phyloP scores from a whole-genome alignment of 108 stramenopile species.

The Poteriospumella lacustris region DNA sequence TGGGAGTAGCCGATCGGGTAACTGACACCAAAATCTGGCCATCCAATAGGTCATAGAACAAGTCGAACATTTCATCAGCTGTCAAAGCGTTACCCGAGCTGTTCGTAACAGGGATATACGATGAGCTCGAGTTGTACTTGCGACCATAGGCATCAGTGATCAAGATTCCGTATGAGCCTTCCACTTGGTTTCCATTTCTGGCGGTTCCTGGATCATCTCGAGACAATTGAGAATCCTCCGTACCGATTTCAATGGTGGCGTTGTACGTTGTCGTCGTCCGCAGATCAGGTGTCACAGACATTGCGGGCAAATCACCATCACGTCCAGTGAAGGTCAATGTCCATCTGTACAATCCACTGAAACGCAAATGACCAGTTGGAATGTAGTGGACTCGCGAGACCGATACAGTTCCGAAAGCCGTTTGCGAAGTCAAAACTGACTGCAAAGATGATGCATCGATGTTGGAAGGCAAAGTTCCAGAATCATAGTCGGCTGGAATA shows the following conservation, averaged over 20 bases:
- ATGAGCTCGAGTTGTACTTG: constrained; percentile 44
- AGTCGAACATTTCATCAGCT: constrained; percentile 32
- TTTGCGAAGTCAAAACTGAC: background rate
- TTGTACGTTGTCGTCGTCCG: constrained; percentile 28
- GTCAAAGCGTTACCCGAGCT: constrained; percentile 43
- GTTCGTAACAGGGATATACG: background rate
- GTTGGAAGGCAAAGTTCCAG: constrained; percentile 48
- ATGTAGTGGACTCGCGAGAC: constrained; percentile 57
- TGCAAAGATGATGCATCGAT: constrained; percentile 37
- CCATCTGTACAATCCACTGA: constrained; percentile 75
- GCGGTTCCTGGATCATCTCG: constrained; percentile 40
- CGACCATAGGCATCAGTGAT: background rate
- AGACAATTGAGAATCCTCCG: constrained; percentile 40
- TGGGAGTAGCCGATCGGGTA: constrained; percentile 48
- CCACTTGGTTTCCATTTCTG: constrained; percentile 68
- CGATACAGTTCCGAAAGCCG: constrained; percentile 57
- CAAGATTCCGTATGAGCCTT: constrained; percentile 55
- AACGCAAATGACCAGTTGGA: constrained; percentile 48
- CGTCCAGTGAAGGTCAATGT: constrained; percentile 63
- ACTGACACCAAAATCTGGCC: constrained; percentile 56
- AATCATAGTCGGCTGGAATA: constrained; percentile 35
- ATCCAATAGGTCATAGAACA: constrained; percentile 52
- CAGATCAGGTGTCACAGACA: constrained; percentile 38
- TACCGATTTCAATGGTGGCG: constrained; percentile 34
- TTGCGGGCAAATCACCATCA: constrained; percentile 62